Base-by-base conservation (phyloP, 192 early-diverging fungal species). In the Coemansia sp. region DNA sequence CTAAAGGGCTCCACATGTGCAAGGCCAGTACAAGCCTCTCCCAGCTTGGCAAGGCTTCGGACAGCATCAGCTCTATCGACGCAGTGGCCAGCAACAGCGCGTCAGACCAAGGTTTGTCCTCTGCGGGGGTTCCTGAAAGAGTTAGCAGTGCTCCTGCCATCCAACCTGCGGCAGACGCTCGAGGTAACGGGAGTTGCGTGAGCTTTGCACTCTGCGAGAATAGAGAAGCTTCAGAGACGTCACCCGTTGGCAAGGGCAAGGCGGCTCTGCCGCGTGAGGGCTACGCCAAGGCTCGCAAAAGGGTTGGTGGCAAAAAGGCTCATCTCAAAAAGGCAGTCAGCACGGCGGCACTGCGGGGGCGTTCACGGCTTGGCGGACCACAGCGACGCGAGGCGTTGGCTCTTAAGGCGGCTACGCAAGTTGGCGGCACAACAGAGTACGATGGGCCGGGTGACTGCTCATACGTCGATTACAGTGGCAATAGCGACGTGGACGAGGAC, bases 391-490 rank as follows among this genome's bases (percentile, higher is more conserved):
- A 71, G 9, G n/a, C 35, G 6, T 60, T 55, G 21, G 39, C 62
- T n/a, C 19, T 64, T 33, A 69, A 59, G 26, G 19, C 63, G 4
- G 59, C 37, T 17, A 19, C 64, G 19, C 46, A 62, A 26, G 23
- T n/a, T 55, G 19, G 30, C 39, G 35, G 14, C 23, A 62, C 39
- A 3, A 49, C 55, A 7, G 42, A 35, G 40, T 38, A 32, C 33
- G 39, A 64, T 19, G 67, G 74, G 35, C 61, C 52, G 21, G 60
- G 42, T 17, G 75, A 72, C 46, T 64, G 80, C 65, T 82, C 80
- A 7, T 82, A 82, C 26, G 75, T 82, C n/a, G 80, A 82, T 50
- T 74, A 74, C 58, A 82, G 80, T 53, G 75, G 68, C 14, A 68
- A 65, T 37, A 70, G 74, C 42, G 73, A 66, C 13, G 35, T 62